Base-by-base conservation (phyloP, 805 yeast species). In the Scheffersomyces lignosus region DNA sequence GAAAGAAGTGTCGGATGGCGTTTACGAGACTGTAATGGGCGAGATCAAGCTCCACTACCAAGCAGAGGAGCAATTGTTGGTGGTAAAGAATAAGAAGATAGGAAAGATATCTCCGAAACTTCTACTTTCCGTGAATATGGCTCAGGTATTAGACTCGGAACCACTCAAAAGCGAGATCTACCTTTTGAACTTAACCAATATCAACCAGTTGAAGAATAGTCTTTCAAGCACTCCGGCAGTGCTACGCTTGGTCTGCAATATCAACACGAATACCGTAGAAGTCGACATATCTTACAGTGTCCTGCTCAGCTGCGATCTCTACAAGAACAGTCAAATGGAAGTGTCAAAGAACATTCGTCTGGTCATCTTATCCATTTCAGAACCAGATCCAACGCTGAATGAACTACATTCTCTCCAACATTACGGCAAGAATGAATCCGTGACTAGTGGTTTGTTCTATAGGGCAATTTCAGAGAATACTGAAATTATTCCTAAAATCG, bases 391-490 rank as follows among this genome's bases (percentile, higher is more conserved):
- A 15, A 24, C 29, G 7, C 15, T 7, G 13, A 25, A 38, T 24
- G 39, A 41, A 17, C 6, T 28, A 33, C 33, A 27, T 39, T 38
- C 12, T 13, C 32, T 22, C 45, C 48, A 9, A 16, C 38, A 3
- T 23, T 6, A 4, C 13, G 18, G 18, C 22, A 27, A 43, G n/a
- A 10, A 28, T 8, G 47, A 50, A 22, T 56, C 60, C 10, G 51
- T 58, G 12, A 55, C 62, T 13, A 53, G 72, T 1, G 64, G 61
- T 25, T 41, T 67, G 10, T 80, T 80, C 44, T 80, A 80, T 52
- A 71, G 71, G 17, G 43, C 70, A 2, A 66, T 80, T 27, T 71
- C 81, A 0, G 64, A 70, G 10, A 55, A 67, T 35, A 77, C 84
- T 1, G 47, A 51, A 6, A 40, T 30, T 0, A 37, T 59, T 18